Percentiles rank a stretch among this genome's conserved stretches.
phyloP scores from a whole-genome alignment of 768 basidiomycete species.

The Russula earlei region DNA sequence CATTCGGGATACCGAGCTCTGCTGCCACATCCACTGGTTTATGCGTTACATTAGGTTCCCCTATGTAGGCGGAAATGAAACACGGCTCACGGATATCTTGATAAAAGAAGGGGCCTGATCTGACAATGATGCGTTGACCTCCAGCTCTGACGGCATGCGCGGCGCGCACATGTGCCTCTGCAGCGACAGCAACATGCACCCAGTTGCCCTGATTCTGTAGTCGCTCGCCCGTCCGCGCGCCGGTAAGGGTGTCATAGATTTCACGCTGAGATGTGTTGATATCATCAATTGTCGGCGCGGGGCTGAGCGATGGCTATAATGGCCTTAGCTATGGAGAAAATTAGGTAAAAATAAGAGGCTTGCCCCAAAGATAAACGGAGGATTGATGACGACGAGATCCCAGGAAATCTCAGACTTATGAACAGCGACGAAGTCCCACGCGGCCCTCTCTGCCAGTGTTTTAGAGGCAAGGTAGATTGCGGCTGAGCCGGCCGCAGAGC shows the following conservation, averaged over 20 bases:
- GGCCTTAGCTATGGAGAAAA: too few species aligned
- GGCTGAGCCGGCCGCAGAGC: slow-evolving; percentile 30
- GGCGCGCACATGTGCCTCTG: slow-evolving; percentile 12
- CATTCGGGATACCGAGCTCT: slow-evolving; percentile 3
- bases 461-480: slow-evolving; percentile 44
- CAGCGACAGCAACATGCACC: not conserved
- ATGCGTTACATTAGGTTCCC: not conserved
- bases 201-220: not conserved
- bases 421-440: slow-evolving; percentile 40
- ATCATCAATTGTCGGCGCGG: slow-evolving; percentile 6
- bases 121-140: slow-evolving; percentile 11
- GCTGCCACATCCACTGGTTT: slow-evolving; percentile 8
- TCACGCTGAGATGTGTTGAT: slow-evolving; percentile 11
- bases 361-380: slow-evolving; percentile 31
- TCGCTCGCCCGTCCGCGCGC: not conserved
- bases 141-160: not conserved
- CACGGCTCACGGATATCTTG: slow-evolving; percentile 7
- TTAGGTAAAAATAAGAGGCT: not conserved
- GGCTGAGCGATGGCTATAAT: slow-evolving; percentile 26
- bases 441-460: slow-evolving; percentile 49
- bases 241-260: slow-evolving; percentile 2
- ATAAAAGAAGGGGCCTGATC: slow-evolving; percentile 2
- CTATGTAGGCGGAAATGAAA: not conserved
- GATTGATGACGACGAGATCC: slow-evolving; percentile 46
- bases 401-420: slow-evolving; percentile 36